Conservation (phyloP, 2,329 filamentous ascomycete genomes). For the Biscogniauxia sp. region DNA sequence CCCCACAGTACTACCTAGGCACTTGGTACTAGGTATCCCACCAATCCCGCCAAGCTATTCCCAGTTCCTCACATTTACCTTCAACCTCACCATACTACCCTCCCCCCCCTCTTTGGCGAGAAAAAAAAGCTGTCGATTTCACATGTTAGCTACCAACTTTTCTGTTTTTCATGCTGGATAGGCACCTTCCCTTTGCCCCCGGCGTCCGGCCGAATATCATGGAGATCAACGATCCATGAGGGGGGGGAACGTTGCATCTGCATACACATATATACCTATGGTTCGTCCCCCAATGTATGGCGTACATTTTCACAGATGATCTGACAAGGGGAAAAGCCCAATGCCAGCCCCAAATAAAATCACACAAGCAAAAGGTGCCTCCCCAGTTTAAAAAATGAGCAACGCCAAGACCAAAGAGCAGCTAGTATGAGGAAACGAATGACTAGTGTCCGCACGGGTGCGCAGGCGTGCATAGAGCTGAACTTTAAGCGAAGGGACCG, state of each 20-base stretch:
- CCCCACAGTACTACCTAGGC: no score
- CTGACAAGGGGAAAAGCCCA: neutral
- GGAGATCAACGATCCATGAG: neutral
- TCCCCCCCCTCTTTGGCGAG: neutral
- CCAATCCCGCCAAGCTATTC: no score
- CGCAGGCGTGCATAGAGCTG: no score
- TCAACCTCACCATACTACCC: no score
- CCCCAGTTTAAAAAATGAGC: neutral
- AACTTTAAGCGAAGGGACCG: no score
- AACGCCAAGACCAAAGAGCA: neutral
- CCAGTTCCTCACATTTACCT: no score
- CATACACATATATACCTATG: no score
- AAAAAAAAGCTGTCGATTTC: neutral
- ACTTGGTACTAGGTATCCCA: neutral
- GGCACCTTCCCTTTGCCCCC: neutral
- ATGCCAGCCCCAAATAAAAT: neutral
- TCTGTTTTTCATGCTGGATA: no score
- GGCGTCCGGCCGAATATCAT: neutral
- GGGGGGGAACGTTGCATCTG: neutral
- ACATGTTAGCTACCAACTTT: neutral
- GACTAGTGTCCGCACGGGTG: no score
- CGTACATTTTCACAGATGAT: neutral
- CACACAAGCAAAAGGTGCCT: neutral
- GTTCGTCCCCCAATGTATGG: neutral
- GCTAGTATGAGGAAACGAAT: neutral